These are phyloP conservation scores for Hymenochaete sp. DNA, from an alignment of 1,284 basidiomycete genomes.

Conservation along the genomic window DNA sequence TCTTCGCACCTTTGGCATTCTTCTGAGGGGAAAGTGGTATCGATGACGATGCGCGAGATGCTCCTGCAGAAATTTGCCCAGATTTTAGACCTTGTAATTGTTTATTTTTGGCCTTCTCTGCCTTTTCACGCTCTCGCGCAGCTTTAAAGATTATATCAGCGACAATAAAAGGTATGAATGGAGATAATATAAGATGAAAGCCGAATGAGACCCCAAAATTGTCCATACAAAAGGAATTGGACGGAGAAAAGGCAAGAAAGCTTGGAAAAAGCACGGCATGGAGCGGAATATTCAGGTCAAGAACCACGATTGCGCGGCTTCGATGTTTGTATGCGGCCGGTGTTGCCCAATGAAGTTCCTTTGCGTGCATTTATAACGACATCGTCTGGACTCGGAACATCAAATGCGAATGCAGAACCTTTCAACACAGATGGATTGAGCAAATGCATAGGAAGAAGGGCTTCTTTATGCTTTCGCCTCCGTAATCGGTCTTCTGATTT, in stretches of 20 bases:
- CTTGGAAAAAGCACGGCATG: slow-evolving; percentile 23
- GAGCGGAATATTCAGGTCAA: slow-evolving; percentile 21
- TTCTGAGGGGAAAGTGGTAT: slow-evolving; percentile 8
- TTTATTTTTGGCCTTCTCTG: slow-evolving; percentile 41
- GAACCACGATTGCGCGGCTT: slow-evolving; percentile 23
- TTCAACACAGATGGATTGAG: slow-evolving; percentile 13
- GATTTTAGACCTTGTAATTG: slow-evolving; percentile 36
- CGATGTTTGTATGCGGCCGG: slow-evolving; percentile 22
- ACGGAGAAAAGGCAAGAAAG: slow-evolving; percentile 22
- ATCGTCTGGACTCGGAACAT: slow-evolving; percentile 84
- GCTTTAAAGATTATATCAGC: slow-evolving; percentile 44
- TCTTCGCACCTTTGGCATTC: slow-evolving; percentile 26
- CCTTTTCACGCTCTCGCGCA: slow-evolving; percentile 69
- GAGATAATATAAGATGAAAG: slow-evolving; percentile 15
- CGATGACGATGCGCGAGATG: slow-evolving; percentile 38
- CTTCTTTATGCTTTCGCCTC: slow-evolving; percentile 16
- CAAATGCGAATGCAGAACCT: slow-evolving; percentile 51
- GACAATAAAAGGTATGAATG: slow-evolving; percentile 19
- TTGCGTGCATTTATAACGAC: slow-evolving; percentile 70
- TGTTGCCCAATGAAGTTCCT: slow-evolving; percentile 52
- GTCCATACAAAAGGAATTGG: slow-evolving; percentile 22
- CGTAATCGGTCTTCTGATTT: slow-evolving; percentile 18
- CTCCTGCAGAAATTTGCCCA: slow-evolving; percentile 24
- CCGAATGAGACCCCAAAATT: slow-evolving; percentile 32
- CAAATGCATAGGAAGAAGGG: slow-evolving; percentile 15